phyloP scores from a whole-genome alignment of 495 filamentous ascomycete species.

The Podospora pseudopauciseta region DNA sequence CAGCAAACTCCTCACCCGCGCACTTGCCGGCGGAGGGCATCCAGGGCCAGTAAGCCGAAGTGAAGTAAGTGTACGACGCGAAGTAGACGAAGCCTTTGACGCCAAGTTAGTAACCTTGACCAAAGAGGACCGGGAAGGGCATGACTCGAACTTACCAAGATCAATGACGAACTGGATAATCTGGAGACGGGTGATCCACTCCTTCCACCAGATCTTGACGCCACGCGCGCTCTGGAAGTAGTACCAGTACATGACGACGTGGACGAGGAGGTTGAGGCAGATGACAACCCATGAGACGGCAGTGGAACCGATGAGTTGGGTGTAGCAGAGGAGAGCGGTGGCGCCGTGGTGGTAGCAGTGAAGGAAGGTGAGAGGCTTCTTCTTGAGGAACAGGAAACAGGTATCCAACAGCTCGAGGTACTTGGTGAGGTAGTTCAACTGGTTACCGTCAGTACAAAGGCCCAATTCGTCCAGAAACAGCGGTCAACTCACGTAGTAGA shows the following conservation, averaged over 20 bases:
- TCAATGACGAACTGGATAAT: constrained; percentile 81
- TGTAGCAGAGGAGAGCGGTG: constrained; percentile 81
- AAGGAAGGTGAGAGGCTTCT: constrained; percentile 83
- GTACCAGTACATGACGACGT: constrained; percentile 74
- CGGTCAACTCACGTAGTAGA: constrained; percentile 67
- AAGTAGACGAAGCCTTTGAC: constrained; percentile 75
- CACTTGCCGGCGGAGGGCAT: constrained; percentile 80
- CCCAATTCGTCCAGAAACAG: not conserved
- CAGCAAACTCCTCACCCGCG: constrained; percentile 96
- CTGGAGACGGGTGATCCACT: constrained; percentile 83
- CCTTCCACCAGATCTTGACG: constrained; percentile 84
- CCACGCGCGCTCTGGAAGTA: constrained; percentile 85
- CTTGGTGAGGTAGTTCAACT: constrained; percentile 84
- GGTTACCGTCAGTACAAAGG: constrained; percentile 33
- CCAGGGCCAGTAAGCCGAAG: constrained; percentile 83
- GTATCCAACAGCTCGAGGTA: constrained; percentile 80
- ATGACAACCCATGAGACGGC: constrained; percentile 77
- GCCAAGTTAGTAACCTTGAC: constrained; percentile 34
- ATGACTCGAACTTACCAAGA: constrained; percentile 52
- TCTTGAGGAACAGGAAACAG: constrained; percentile 79
- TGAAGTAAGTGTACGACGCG: constrained; percentile 93
- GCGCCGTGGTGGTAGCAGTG: constrained; percentile 84
- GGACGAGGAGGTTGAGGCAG: constrained; percentile 71
- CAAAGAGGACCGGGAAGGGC: not conserved
- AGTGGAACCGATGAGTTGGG: constrained; percentile 75